phyloP scores from a whole-genome alignment of 495 filamentous ascomycete species.

The Aspergillus asperescens region DNA sequence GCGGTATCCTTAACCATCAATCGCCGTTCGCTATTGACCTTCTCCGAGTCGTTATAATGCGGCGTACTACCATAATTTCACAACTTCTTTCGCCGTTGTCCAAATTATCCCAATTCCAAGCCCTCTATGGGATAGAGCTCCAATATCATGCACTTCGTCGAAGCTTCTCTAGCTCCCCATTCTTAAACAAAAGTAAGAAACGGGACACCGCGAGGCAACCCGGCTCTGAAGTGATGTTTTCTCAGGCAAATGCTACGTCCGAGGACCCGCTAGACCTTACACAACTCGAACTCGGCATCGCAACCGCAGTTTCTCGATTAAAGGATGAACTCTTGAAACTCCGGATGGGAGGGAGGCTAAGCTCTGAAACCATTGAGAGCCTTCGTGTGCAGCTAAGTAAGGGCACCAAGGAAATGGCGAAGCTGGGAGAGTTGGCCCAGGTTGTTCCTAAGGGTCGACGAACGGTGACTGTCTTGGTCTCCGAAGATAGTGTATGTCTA shows the following conservation, averaged over 20 bases:
- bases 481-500: slow-evolving; percentile 53
- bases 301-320: slow-evolving; percentile 50
- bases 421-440: slow-evolving; percentile 67
- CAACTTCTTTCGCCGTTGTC: neutral
- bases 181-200: slow-evolving; percentile 37
- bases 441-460: slow-evolving; percentile 68
- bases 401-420: slow-evolving; percentile 42
- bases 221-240: slow-evolving; percentile 8
- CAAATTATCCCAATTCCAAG: neutral
- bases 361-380: slow-evolving; percentile 59
- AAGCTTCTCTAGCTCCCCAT: slow-evolving; percentile 25
- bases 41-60: neutral
- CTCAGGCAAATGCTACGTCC: slow-evolving; percentile 17
- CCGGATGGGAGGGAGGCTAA: slow-evolving; percentile 61
- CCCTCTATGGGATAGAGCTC: neutral
- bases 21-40: neutral
- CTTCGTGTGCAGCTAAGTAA: slow-evolving; percentile 58
- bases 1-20: neutral
- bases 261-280: slow-evolving; percentile 66
- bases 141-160: neutral
- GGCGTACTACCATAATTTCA: neutral
- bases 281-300: slow-evolving; percentile 55
- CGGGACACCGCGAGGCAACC: slow-evolving; percentile 33
- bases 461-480: slow-evolving; percentile 58
- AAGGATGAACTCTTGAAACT: slow-evolving; percentile 62